These are phyloP conservation scores for Aspergillus sclerotioniger DNA, from an alignment of 495 filamentous ascomycete species.

Conservation along the genomic window DNA sequence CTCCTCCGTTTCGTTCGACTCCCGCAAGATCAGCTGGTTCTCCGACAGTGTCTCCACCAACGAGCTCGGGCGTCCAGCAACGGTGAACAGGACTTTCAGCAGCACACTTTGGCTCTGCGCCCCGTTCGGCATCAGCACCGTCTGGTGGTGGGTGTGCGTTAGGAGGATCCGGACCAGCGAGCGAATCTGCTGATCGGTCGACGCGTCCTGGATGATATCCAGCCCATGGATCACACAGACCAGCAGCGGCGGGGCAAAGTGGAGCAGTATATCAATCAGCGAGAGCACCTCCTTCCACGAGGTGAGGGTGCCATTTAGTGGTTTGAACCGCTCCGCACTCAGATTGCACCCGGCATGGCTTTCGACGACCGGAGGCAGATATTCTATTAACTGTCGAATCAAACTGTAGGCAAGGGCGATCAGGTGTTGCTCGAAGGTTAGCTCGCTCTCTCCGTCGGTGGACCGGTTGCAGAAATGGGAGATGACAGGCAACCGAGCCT, in stretches of 20 bases:
- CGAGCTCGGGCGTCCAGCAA: slow-evolving; percentile 33
- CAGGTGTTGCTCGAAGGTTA: slow-evolving; percentile 37
- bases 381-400: slow-evolving; percentile 49
- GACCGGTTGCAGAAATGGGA: slow-evolving; percentile 45
- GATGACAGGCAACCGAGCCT: slow-evolving; percentile 39
- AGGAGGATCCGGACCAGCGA: slow-evolving; percentile 38
- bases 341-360: slow-evolving; percentile 38
- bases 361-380: slow-evolving; percentile 40
- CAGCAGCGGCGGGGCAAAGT: slow-evolving; percentile 43
- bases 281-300: slow-evolving; percentile 44
- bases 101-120: slow-evolving; percentile 30
- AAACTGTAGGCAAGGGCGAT: slow-evolving; percentile 47
- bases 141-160: slow-evolving; percentile 36
- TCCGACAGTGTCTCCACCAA: slow-evolving; percentile 41
- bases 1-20: slow-evolving; percentile 27
- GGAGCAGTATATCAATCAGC: slow-evolving; percentile 38
- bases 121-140: slow-evolving; percentile 16
- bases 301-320: slow-evolving; percentile 37
- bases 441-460: slow-evolving; percentile 20
- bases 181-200: slow-evolving; percentile 36
- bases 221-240: slow-evolving; percentile 44
- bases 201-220: slow-evolving; percentile 37
- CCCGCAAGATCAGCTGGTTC: slow-evolving; percentile 32
- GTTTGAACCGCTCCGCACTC: slow-evolving; percentile 38
- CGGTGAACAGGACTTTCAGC: slow-evolving; percentile 45